Evolutionary conservation across 2,329 filamentous ascomycete species (phyloP), one percentile per base, ranked within the genome.

Genomic region (Lachnellula hyalina): DNA sequence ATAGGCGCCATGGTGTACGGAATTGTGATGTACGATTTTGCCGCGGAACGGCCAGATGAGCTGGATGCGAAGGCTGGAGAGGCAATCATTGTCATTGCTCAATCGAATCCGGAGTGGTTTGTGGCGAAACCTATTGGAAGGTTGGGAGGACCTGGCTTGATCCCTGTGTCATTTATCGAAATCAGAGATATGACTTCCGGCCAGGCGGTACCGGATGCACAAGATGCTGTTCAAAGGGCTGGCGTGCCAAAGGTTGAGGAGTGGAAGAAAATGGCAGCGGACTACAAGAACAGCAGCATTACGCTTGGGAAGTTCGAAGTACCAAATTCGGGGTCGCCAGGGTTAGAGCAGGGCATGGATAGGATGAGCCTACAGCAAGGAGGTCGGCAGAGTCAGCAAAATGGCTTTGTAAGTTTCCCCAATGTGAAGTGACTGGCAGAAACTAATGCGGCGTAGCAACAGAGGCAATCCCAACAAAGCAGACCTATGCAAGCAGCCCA

Each of bases 241-340:
- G 92, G 93, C 19, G 92, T 99, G 7, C 94, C 94, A 12, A 87
- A 86, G 66, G 94, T 99, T 3, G 94, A 99, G 69, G 94, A 99
- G 67, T 99, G 94, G 94, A 99, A 99, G 77, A 96, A 95, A 75
- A 96, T 96, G 90, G 92, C 94, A 0, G 93, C 93, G 53, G 93
- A 96, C 61, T 99, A 99, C 75, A 99, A 99, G 77, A 96, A 97
- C 71, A 96, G 92, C 71, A 97, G 94, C 73, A 97, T 99, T 69
- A 93, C 92, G 0, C 77, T 99, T 42, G 94, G 94, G 63, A 96
- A 93, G 73, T 93, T 95, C 63, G 90, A 93, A 65, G 77, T 75
- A 55, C 77, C 82, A 59, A 70, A 54, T 70, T 68, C 61, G 58
- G 66, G 80, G 63, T 80, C 80, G 63, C 75, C 81, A 62, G 76